Conservation (phyloP, 495 filamentous ascomycete species). For the Penicillium cosmopolitanum region DNA sequence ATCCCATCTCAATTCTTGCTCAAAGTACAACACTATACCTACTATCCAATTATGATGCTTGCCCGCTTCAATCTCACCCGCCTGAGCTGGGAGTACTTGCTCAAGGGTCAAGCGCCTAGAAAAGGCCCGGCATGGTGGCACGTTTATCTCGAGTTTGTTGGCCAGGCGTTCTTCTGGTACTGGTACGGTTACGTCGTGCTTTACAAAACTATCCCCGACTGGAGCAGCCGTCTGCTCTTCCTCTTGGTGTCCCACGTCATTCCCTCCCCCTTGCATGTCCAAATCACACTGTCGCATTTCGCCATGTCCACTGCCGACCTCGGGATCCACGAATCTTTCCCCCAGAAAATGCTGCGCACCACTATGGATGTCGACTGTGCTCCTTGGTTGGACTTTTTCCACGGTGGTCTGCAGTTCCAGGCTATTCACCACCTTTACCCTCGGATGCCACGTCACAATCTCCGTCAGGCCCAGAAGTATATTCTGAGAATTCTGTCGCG, state of each 20-base stretch:
- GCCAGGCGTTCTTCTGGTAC: slow-evolving; percentile 87
- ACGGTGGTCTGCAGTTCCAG: slow-evolving; percentile 96
- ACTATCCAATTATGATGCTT: slow-evolving; percentile 83
- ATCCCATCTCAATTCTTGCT: slow-evolving; percentile 71
- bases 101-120: slow-evolving; percentile 73
- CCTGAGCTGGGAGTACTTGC: slow-evolving; percentile 80
- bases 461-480: slow-evolving; percentile 78
- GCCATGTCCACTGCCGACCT: slow-evolving; percentile 95
- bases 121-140: slow-evolving; percentile 90
- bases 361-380: slow-evolving; percentile 99
- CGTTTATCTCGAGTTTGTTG: slow-evolving; percentile 79
- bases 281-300: slow-evolving; percentile 96
- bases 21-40: slow-evolving; percentile 77
- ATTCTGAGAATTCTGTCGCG: slow-evolving; percentile 88
- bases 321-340: slow-evolving; percentile 85
- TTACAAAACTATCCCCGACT: slow-evolving; percentile 74
- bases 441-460: slow-evolving; percentile 92
- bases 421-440: slow-evolving; percentile 95
- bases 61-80: slow-evolving; percentile 92
- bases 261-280: slow-evolving; percentile 85
- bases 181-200: slow-evolving; percentile 91
- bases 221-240: slow-evolving; percentile 71
- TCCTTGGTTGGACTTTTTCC: slow-evolving; percentile 93
- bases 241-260: slow-evolving; percentile 86
- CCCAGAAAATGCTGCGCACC: slow-evolving; percentile 95